Base-by-base conservation (phyloP, 345 rosid species). In the Eucalyptus pauciflora region DNA sequence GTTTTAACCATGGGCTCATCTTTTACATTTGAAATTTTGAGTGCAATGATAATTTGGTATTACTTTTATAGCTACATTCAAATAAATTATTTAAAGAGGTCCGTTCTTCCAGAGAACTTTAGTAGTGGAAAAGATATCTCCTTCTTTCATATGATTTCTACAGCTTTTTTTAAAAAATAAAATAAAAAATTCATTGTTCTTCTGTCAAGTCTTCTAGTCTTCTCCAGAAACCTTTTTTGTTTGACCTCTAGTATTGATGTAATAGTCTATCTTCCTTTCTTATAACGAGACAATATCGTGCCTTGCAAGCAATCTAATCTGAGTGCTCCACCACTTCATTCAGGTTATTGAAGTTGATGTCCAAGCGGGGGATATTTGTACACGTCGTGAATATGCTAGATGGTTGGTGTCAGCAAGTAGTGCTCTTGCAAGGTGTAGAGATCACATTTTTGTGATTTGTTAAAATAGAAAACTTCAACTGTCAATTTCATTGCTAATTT, bases 371-470 rank as follows among this genome's bases (percentile, higher is more conserved):
- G 96, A 94, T 93, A 92, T 98, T 24, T 98, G 99, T 87, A 94
- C 97, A 87, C 99, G 99, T 29, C 97, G 98, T 87, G 98, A 96
- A 85, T 98, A 97, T 91, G 99, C 98, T 86, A 95, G 97, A 87
- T 98, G 99, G 99, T 92, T 98, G 92, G 95, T 98, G 83, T 92
- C 95, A 91, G 98, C 98, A 79, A 97, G 97, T 92, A 92, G 94
- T 90, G 93, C 93, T 86, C 94, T 98, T 90, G 94, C 98, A 86
- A 96, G 99, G 99, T 98, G 92, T 83, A 9, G 24, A 89, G 86
- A 86, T 93, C 87, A 69, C 87, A 87, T 87, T 86, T 48, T n/a
- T 89, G 25, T 80, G 69, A 85, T 60, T 91, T 69, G 71, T 87
- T 71, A 87, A 80, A 64, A 64, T 88, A 83, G 27, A 62, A 89